Conservation (phyloP, 306 rosid species). For the Prunus fruticosa region DNA sequence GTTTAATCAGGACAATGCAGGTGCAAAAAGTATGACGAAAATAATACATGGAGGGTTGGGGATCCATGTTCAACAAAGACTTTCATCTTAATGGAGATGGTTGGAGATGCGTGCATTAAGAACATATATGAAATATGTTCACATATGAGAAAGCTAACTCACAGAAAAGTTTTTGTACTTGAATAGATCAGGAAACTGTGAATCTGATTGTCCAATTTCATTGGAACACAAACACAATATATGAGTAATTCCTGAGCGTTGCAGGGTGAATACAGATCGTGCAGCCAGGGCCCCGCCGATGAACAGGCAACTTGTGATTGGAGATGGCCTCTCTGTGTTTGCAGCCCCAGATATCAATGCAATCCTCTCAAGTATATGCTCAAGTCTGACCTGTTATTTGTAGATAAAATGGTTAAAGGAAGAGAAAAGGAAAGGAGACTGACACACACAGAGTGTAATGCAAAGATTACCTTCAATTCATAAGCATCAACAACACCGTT, state of each 20-base stretch:
- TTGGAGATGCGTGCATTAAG: too few relatives aligned
- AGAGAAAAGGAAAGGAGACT: neutral
- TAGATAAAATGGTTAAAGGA: neutral
- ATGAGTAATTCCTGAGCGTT: conserved; percentile 76
- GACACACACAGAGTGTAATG: neutral
- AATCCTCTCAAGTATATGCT: conserved; percentile 94
- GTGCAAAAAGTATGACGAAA: neutral
- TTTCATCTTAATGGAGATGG: too few relatives aligned
- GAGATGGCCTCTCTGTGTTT: conserved; percentile 84
- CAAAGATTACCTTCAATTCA: conserved; percentile 67
- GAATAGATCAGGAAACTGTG: conserved; percentile 82
- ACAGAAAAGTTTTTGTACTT: conserved; percentile 77
- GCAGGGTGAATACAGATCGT: conserved; percentile 83
- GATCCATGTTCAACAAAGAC: neutral
- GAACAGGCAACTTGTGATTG: conserved; percentile 60
- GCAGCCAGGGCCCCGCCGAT: conserved; percentile 94
- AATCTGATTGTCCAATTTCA: conserved; percentile 95
- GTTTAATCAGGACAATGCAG: conserved; percentile 13
- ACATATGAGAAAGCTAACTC: conserved; percentile 28
- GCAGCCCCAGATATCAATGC: conserved; percentile 90
- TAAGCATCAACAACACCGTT: conserved; percentile 82
- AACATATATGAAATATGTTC: too few relatives aligned
- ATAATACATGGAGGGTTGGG: neutral
- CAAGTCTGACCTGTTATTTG: conserved; percentile 80
- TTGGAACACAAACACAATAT: conserved; percentile 84